Evolutionary conservation across 257 asterid genomes (phyloP).

Genomic region (Paulownia fortunei): DNA sequence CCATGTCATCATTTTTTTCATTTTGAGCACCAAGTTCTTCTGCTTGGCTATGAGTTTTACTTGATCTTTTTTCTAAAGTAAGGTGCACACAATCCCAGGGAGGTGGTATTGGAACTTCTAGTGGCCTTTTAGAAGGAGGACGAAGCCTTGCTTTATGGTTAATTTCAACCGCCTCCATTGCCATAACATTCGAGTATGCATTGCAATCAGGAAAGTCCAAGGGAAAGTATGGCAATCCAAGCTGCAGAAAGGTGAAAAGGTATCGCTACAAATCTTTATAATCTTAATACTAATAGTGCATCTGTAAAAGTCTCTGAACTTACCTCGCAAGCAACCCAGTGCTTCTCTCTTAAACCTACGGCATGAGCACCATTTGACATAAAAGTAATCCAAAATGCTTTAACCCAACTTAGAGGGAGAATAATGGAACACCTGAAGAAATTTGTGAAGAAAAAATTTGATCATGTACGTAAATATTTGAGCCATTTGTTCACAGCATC

Average conservation of each 20-base stretch:
- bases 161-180: constrained; percentile 49
- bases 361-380: constrained; percentile 78
- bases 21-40: constrained; percentile 23
- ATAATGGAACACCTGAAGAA: constrained; percentile 77
- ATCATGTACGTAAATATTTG: constrained; percentile 22
- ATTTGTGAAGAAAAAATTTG: constrained; percentile 26
- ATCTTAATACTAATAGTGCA: background rate
- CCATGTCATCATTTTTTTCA: constrained; percentile 22
- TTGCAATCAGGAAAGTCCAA: constrained; percentile 80
- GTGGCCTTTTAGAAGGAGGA: constrained; percentile 60
- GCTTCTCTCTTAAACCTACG: constrained; percentile 85
- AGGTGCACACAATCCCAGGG: constrained; percentile 72
- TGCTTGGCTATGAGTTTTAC: constrained; percentile 32
- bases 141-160: constrained; percentile 45
- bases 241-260: constrained; percentile 51
- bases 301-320: constrained; percentile 22
- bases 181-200: constrained; percentile 63
- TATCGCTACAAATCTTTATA: background rate
- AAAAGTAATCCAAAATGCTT: constrained; percentile 72
- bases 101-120: constrained; percentile 59
- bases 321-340: constrained; percentile 83
- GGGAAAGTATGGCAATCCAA: constrained; percentile 80
- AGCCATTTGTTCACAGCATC: constrained; percentile 1
- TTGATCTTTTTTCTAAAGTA: constrained; percentile 31
- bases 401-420: constrained; percentile 87